Evolutionary conservation across 1,284 basidiomycete species (phyloP).

Genomic region (Exobasidium rhododendri): DNA sequence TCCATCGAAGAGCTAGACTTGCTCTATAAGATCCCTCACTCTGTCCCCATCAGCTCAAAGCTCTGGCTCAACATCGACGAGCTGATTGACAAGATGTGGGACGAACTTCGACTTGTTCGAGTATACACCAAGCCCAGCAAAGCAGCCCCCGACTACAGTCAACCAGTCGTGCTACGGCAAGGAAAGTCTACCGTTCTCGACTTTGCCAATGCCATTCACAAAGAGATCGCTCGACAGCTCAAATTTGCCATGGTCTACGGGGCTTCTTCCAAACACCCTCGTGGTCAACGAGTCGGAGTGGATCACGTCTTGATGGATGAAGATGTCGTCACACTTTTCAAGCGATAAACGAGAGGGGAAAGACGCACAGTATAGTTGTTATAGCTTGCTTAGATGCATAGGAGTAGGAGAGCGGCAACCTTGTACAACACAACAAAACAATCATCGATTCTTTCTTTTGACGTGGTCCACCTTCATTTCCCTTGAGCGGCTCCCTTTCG

Average conservation of each 20-base stretch:
- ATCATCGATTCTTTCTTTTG: neutral
- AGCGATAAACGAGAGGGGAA: conserved; percentile 14
- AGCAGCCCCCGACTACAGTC: conserved; percentile 77
- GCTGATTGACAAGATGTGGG: conserved; percentile 66
- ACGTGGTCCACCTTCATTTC: neutral
- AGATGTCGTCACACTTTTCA: conserved; percentile 26
- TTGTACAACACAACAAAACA: conserved; percentile 3
- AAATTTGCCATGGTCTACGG: conserved; percentile 84
- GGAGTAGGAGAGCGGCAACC: too few species aligned
- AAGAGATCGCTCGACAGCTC: conserved; percentile 22
- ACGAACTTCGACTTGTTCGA: conserved; percentile 58
- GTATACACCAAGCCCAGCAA: conserved; percentile 89
- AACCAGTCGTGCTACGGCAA: conserved; percentile 66
- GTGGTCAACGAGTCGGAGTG: conserved; percentile 88
- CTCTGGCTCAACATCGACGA: conserved; percentile 98
- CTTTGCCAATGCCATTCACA: conserved; percentile 59
- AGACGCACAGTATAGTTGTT: neutral
- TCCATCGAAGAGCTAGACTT: conserved; percentile 98
- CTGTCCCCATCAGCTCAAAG: conserved; percentile 86
- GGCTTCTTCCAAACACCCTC: conserved; percentile 86
- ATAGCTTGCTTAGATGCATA: neutral
- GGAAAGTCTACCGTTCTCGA: conserved; percentile 71
- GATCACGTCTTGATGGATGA: conserved; percentile 48
- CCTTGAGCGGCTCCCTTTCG: conserved; percentile 28
- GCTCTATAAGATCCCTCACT: conserved; percentile 83